These are phyloP conservation scores for Thozetella sp. DNA, from an alignment of 495 filamentous ascomycete genomes.

Conservation along the genomic window DNA sequence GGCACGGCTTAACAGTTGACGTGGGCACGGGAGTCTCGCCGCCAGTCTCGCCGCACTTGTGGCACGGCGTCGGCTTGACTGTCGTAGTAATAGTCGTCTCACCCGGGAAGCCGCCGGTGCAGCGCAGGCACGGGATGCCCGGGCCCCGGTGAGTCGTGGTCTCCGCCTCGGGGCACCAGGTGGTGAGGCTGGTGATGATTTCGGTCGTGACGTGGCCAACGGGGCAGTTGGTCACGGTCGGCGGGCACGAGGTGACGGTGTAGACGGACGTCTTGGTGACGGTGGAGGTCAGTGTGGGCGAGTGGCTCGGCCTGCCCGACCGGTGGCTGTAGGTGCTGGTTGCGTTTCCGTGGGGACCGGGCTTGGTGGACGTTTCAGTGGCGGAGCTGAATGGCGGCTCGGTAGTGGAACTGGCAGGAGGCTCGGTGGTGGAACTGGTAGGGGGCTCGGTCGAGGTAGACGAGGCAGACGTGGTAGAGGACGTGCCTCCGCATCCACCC, in stretches of 20 bases:
- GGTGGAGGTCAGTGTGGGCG: slow-evolving; percentile 36
- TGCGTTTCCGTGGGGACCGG: background rate
- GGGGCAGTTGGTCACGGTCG: slow-evolving; percentile 54
- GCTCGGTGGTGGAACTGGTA: background rate
- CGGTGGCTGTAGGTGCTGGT: background rate
- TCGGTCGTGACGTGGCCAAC: too few relatives aligned
- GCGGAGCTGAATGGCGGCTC: background rate
- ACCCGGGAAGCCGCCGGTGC: too few relatives aligned
- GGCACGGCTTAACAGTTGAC: too few relatives aligned
- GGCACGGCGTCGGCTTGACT: too few relatives aligned
- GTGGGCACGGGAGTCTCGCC: too few relatives aligned
- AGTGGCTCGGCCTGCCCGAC: background rate
- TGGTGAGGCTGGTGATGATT: too few relatives aligned
- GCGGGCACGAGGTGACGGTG: slow-evolving; percentile 51
- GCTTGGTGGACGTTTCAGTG: background rate
- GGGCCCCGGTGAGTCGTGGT: too few relatives aligned
- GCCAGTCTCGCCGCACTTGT: too few relatives aligned
- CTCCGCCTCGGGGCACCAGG: too few relatives aligned
- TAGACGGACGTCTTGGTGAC: slow-evolving; percentile 52
- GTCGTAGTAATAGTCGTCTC: too few relatives aligned
- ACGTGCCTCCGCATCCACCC: background rate
- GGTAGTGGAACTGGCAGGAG: background rate
- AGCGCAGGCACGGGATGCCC: too few relatives aligned
- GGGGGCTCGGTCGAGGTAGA: background rate
- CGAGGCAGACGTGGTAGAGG: background rate